Conservation (phyloP, 129 eudicot species). For the Mikania micrantha region DNA sequence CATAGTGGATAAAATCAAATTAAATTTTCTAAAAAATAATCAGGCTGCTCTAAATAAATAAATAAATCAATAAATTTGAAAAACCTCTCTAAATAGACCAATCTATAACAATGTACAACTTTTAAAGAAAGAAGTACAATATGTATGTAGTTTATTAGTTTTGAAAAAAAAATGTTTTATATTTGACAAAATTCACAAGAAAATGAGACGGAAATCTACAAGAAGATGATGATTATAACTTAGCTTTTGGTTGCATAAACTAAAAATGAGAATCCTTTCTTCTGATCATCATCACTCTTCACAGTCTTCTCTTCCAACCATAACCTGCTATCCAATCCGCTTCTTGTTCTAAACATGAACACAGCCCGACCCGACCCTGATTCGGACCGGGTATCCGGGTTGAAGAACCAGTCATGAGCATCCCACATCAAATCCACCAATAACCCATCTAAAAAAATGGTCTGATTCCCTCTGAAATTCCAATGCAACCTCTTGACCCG, state of each 20-base stretch:
- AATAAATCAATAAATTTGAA: too few species aligned
- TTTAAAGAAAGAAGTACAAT: background rate
- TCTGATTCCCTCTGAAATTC: constrained; percentile 96
- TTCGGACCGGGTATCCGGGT: constrained; percentile 45
- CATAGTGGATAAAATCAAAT: too few species aligned
- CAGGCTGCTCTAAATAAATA: too few species aligned
- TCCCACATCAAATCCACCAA: constrained; percentile 95
- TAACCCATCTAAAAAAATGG: constrained; percentile 81
- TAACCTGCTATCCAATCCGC: constrained; percentile 80
- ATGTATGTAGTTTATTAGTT: background rate
- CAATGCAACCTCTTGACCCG: constrained; percentile 80
- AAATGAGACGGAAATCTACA: constrained; percentile 17
- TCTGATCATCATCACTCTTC: constrained; percentile 42
- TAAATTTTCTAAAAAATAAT: too few species aligned
- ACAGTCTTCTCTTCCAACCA: constrained; percentile 74
- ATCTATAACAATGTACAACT: constrained; percentile 20
- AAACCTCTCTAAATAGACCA: too few species aligned
- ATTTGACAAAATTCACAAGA: constrained; percentile 21
- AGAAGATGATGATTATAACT: constrained; percentile 2
- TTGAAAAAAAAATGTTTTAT: constrained; percentile 14
- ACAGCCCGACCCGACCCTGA: constrained; percentile 51
- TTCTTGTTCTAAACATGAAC: constrained; percentile 81
- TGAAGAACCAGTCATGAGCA: constrained; percentile 86
- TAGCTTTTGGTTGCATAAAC: constrained; percentile 70
- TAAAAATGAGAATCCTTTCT: constrained; percentile 59